Base-by-base conservation (phyloP, 306 rosid genomes). In the Arachis stenosperma region DNA sequence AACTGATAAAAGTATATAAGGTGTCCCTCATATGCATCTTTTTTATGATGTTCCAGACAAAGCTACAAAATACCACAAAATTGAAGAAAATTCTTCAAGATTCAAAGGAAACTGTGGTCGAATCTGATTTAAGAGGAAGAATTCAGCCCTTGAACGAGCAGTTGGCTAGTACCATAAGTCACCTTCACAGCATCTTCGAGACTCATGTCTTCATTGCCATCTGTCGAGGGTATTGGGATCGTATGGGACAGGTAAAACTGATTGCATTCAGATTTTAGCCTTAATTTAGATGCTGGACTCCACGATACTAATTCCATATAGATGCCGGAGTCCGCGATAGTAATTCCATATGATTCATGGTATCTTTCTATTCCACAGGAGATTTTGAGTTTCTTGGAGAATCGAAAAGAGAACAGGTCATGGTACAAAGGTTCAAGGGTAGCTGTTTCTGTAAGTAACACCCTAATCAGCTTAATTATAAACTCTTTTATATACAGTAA, bases 381-480 rank as follows among this genome's bases (percentile, higher is more conserved):
- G 83, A 89, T 95, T 57, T 83, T 95, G 9, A 88, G 92, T 79
- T 95, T 95, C 90, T 84, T 95, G 88, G 99, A 91, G 84, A 91
- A 92, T 77, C 84, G 93, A 75, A 91, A 90, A 79, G 99, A 95
- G 79, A 95, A 95, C 69, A 84, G 87, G 47, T 90, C 97, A 0
- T 95, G 99, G 99, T 95, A 91, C 75, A 95, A 88, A 79, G 98
- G 98, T 58, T 91, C 98, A 37, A 82, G 96, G 48, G 89, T 95
- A 13, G 96, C 97, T 15, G 90, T 83, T 51, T 86, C 96, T 30
- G 97, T 91, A 82, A 87, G 97, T 82, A 67, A 15, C 54, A 79
- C 53, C 57, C 52, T 71, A 11, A 11, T 43, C 61, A 50, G 39
- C 67, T 64, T 9, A 36, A 62, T 33, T 62, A 8, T 39, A 12